Evolutionary conservation across 768 basidiomycete species (phyloP), one percentile per base, ranked within the genome.

Genomic region (Suillus cothurnatus): DNA sequence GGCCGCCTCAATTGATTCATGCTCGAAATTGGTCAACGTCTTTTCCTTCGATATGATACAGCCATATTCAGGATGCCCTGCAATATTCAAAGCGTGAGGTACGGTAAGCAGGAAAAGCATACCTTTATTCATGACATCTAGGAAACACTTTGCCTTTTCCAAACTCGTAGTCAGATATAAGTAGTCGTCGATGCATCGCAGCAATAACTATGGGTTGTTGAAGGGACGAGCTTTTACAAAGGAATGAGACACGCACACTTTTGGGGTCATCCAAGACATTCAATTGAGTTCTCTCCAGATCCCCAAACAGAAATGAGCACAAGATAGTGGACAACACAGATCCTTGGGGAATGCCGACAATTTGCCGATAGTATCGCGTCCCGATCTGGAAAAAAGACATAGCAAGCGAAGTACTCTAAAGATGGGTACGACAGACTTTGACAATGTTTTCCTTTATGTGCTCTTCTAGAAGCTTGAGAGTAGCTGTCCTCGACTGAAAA

Each of bases 361-460:
- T 85, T 76, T 99, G 97, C 11, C 90, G 88, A 72, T 90, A 97
- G 72, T 90, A 94, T 49, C 84, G 77, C n/a, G 78, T 70, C 1
- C 92, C 93, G 61, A 97, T 95, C 94, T 97, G 68, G 8, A 31
- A 2, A n/a, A 26, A 39, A 52, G 6, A 34, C 11, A 17, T 41
- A 31, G 43, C 32, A 45, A 38, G 66, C 41, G 64, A 41, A 58
- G 31, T 32, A 32, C 2, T 32, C 6, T 3, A 3, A 6, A 32
- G 6, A 32, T 6, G 31, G 31, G 6, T 32, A 32, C 31, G 31
- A 64, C 66, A 15, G 65, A 89, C 95, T 81, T 95, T 97, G 70
- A 98, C 94, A 11, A 98, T 87, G 67, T 98, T 98, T 67, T 93
- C 89, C 8, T 85, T 90, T 67, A 99, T 93, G 74, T 99, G 97